A percentile compares a stretch with the other conserved stretches of the same genome.
Conservation (phyloP, 2,329 filamentous ascomycete species). For the Simplicillium sp. region DNA sequence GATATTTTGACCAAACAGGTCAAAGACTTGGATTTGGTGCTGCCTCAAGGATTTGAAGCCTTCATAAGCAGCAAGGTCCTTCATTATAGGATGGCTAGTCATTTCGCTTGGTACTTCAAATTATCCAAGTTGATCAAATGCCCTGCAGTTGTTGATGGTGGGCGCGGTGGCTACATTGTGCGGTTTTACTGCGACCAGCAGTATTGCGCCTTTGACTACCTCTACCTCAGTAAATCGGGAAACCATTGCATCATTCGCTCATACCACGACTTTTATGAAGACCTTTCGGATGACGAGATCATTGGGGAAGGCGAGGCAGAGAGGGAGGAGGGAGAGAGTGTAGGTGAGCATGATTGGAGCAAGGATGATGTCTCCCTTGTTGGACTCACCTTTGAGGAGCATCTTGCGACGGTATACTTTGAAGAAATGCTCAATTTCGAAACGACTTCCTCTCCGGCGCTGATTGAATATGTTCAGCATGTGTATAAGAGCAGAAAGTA, state of each 20-base stretch:
- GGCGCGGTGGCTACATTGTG: constrained; percentile 1
- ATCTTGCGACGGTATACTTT: constrained; percentile 1
- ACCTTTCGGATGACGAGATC: neutral
- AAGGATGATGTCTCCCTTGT: neutral
- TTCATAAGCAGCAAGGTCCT: constrained; percentile 1
- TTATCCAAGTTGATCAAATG: neutral
- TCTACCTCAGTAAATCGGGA: constrained; percentile 1
- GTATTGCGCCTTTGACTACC: constrained; percentile 2
- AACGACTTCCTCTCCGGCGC: neutral
- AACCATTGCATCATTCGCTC: constrained; percentile 3
- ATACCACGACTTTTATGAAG: neutral
- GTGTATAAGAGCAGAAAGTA: neutral
- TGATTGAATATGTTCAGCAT: constrained; percentile 1
- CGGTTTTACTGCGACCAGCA: constrained; percentile 4
- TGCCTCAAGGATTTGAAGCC: constrained; percentile 2
- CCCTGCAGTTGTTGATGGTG: neutral
- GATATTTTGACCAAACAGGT: neutral
- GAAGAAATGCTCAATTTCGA: constrained; percentile 3
- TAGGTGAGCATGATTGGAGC: neutral
- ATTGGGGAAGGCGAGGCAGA: neutral
- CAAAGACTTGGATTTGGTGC: neutral
- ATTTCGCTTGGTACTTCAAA: constrained; percentile 1
- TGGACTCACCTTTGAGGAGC: constrained; percentile 5
- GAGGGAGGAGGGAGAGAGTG: neutral
- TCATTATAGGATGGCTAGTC: constrained; percentile 1